Evolutionary conservation across 1,284 basidiomycete genomes (phyloP).

Genomic region (Gymnopus androsaceus): DNA sequence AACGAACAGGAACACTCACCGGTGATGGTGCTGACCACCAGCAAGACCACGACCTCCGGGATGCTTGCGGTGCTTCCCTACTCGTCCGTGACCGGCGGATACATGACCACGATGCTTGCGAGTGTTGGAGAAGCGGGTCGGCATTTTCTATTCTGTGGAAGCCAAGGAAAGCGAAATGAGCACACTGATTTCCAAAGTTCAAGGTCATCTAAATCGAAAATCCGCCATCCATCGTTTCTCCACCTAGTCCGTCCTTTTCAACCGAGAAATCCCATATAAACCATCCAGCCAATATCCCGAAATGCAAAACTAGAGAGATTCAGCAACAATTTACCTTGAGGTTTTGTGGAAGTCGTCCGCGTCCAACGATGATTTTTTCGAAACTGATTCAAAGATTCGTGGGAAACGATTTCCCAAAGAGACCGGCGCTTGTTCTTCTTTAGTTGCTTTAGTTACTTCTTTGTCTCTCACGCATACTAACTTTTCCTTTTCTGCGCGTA

Average conservation of each 20-base stretch:
- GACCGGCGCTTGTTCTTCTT: background rate
- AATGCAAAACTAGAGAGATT: no score
- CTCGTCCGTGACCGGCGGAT: conserved; percentile 98
- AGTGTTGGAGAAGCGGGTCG: conserved; percentile 92
- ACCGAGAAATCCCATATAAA: no score
- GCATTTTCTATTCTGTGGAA: conserved; percentile 67
- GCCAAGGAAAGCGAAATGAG: conserved; percentile 23
- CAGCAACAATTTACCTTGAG: no score
- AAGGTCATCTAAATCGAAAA: no score
- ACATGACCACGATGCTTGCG: conserved; percentile 99
- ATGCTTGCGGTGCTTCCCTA: conserved; percentile 99
- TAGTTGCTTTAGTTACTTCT: conserved; percentile 3
- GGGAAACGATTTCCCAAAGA: no score
- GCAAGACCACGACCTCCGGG: conserved; percentile 99
- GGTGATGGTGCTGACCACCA: conserved; percentile 99
- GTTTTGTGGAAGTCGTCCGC: no score
- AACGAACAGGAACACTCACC: conserved; percentile 53
- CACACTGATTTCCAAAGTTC: no score
- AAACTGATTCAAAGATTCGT: no score
- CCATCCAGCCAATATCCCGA: no score
- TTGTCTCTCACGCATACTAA: conserved; percentile 27
- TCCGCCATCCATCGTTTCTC: conserved; percentile 27
- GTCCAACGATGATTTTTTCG: no score
- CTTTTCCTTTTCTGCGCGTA: conserved; percentile 13
- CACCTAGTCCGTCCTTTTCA: no score